A percentile compares a stretch with the other conserved stretches of the same genome.
Evolutionary conservation across 2,329 filamentous ascomycete genomes (phyloP).

Genomic region (Bretziella fagacearum): DNA sequence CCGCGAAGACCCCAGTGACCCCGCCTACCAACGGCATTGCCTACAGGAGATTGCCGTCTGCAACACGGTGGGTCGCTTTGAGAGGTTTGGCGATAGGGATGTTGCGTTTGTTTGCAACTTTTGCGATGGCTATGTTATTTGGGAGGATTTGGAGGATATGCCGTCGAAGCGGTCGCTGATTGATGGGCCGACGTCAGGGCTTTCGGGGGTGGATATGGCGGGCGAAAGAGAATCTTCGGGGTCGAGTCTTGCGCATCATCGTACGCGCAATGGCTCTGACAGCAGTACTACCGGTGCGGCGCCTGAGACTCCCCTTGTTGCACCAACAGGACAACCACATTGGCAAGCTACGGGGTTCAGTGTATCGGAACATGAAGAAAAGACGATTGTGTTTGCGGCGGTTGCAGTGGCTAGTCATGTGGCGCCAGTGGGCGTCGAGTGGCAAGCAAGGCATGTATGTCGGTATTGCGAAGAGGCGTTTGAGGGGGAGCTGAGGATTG

Average conservation of each 20-base stretch:
- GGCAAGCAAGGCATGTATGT: slow-evolving; percentile 35
- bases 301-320: slow-evolving; percentile 10
- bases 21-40: slow-evolving; percentile 24
- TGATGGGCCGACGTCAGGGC: not conserved
- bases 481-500: slow-evolving; percentile 27
- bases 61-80: slow-evolving; percentile 36
- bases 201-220: not conserved
- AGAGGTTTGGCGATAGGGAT: slow-evolving; percentile 36
- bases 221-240: not conserved
- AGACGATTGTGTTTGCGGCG: slow-evolving; percentile 38
- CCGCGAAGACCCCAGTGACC: slow-evolving; percentile 17
- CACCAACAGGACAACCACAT: slow-evolving; percentile 21
- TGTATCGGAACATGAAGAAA: slow-evolving; percentile 26
- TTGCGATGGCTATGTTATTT: slow-evolving; percentile 42
- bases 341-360: slow-evolving; percentile 36
- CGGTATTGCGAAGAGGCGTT: slow-evolving; percentile 38
- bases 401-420: slow-evolving; percentile 42
- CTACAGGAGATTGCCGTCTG: slow-evolving; percentile 35
- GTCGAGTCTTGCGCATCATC: not conserved
- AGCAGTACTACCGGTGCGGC: not conserved
- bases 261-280: slow-evolving; percentile 5
- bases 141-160: slow-evolving; percentile 38
- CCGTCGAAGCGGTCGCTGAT: slow-evolving; percentile 24
- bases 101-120: slow-evolving; percentile 44
- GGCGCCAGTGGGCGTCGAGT: slow-evolving; percentile 32